Evolutionary conservation across 805 yeast species (phyloP), one percentile per base, ranked within the genome.

Genomic region (Barnettozyma siamensis): DNA sequence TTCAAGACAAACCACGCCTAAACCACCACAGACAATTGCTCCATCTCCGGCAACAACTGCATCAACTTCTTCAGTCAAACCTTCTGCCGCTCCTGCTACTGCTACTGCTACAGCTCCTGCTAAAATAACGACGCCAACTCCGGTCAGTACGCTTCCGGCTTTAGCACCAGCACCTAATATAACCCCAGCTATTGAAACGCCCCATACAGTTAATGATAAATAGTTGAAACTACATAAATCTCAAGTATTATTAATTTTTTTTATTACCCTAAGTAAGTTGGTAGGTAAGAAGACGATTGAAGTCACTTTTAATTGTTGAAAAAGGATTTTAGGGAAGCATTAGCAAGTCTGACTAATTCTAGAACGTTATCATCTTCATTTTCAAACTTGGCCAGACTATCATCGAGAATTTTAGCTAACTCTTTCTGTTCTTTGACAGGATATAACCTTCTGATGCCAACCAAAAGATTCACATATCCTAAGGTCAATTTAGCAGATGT

Each of bases 391-490:
- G 38, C 31, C 4, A 49, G 34, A 9, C 50, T 50, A 19, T 44
- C 50, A 37, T 57, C 59, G 7, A 55, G 27, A 20, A 58, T 48
- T 10, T 56, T 53, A 30, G 64, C 48, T 17, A 72, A 56, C 13
- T 58, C 53, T 3, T 51, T 42, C 2, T 70, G 43, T 16, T 60
- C 48, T 1, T 45, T 46, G 3, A 37, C 42, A 33, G 63, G 66
- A 49, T 68, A 63, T 35, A 53, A 51, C 2, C 48, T 33, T 29
- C 62, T 63, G 12, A 71, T 54, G 5, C 63, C 64, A 23, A 62
- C 60, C 30, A 72, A 65, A 41, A 84, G 67, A 52, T 82, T 82
- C 48, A 83, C 59, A 58, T 72, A 78, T 5, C 80, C 73, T 31
- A 79, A 60, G 8, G 83, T 57, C 3, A 72, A 62, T 31, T 73